Evolutionary conservation across 2,329 filamentous ascomycete species (phyloP), one percentile per base, ranked within the genome.

Genomic region (Ceratocystis albifundus): DNA sequence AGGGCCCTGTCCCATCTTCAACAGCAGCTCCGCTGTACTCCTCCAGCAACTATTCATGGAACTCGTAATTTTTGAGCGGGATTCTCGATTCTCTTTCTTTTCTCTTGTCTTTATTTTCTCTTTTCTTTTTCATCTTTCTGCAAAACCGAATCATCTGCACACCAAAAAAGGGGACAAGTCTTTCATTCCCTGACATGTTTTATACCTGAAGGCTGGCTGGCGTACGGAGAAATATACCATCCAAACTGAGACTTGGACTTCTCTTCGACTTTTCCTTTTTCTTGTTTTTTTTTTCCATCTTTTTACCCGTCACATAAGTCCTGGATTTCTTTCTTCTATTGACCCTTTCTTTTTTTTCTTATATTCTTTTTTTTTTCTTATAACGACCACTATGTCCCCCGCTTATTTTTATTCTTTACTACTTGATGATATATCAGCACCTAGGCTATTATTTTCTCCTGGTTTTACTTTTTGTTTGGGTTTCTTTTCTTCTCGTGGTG

Each of bases 1-100:
- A 69, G 64, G 57, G 65, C 3, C 46, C 62, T 15, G 61, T 66
- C 20, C 62, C 66, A 32, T 62, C 67, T n/a, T 46, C 63, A 45
- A 53, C 66, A 10, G 55, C 32, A 12, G 50, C 68, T 25, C 69
- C 67, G 20, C 71, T 75, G 28, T 81, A 80, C 66, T 75, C 12
- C 66, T 75, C 12, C 76, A 83, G 73, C 71, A 80, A 83, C 71
- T 84, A 84, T 72, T 82, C 81, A 41, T 84, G 82, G 82, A 82
- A 79, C 69, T 75, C 78, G 64, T 80, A 78, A 66, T 82, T 59
- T 53, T 4, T 5, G 10, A 53, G 48, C 22, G 48, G 28, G 8
- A 4, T 28, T 6, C 22, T 10, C n/a, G 22, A 28, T 53, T 53
- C 15, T 28, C 22, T 28, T 28, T 28, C n/a, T 4, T 20, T 36